Evolutionary conservation across 306 rosid species (phyloP).

Genomic region (Purshia tridentata): DNA sequence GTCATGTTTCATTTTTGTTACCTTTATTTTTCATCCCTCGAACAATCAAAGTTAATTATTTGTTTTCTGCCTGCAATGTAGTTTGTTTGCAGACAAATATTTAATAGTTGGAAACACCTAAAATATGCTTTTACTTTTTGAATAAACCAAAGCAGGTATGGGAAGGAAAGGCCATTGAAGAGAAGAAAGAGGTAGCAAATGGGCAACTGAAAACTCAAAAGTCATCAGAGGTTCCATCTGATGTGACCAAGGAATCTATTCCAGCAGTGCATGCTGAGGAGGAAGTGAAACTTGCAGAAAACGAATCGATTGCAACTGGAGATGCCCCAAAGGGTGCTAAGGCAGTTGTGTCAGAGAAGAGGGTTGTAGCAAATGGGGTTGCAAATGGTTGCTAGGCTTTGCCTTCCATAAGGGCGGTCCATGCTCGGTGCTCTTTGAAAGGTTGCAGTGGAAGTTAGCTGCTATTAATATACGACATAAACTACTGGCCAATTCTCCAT

Average conservation of each 20-base stretch:
- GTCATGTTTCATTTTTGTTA: neutral
- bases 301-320: slow-evolving; percentile 58
- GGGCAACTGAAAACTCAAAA: slow-evolving; percentile 50
- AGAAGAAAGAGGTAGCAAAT: slow-evolving; percentile 52
- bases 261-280: slow-evolving; percentile 30
- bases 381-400: slow-evolving; percentile 64
- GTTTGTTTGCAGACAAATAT: neutral
- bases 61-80: no score
- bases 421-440: slow-evolving; percentile 13
- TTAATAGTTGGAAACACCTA: neutral
- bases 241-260: slow-evolving; percentile 46
- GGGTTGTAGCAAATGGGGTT: slow-evolving; percentile 57
- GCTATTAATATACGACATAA: slow-evolving; percentile 31
- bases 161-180: slow-evolving; percentile 85
- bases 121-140: neutral
- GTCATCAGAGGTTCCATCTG: slow-evolving; percentile 43
- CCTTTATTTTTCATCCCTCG: no score
- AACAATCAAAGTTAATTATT: neutral
- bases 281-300: slow-evolving; percentile 45
- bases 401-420: slow-evolving; percentile 44
- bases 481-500: slow-evolving; percentile 28
- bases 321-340: slow-evolving; percentile 89
- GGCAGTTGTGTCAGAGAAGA: slow-evolving; percentile 59
- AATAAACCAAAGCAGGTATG: slow-evolving; percentile 54
- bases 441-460: slow-evolving; percentile 9